Conservation (phyloP, 257 asterid species). For the Jasminum sambac region DNA sequence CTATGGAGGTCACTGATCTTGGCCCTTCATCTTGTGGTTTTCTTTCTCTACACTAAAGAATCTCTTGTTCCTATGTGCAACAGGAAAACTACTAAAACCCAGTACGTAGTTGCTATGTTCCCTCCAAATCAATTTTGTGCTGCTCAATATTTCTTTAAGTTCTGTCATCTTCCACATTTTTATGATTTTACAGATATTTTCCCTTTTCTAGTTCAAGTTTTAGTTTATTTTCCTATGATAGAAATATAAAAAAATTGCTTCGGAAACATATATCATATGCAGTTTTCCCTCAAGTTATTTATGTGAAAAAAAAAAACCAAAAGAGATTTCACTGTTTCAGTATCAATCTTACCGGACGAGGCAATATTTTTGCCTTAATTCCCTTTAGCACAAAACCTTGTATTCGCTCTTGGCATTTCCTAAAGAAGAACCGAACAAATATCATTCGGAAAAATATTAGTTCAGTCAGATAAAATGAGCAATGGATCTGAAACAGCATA, state of each 20-base stretch:
- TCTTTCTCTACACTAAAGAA: background rate
- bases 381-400: conserved; percentile 38
- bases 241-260: background rate
- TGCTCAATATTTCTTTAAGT: conserved; percentile 1
- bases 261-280: conserved; percentile 6
- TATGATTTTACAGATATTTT: background rate
- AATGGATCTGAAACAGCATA: conserved; percentile 23
- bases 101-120: conserved; percentile 6
- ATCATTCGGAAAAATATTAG: conserved; percentile 12
- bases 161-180: background rate
- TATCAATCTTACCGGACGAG: conserved; percentile 47
- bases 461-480: conserved; percentile 7
- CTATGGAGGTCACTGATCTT: background rate
- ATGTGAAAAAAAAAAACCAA: background rate
- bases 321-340: conserved; percentile 12
- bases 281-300: conserved; percentile 12
- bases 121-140: background rate
- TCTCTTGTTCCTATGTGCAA: conserved; percentile 8
- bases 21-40: background rate
- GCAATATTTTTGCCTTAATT: conserved; percentile 38
- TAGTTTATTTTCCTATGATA: background rate
- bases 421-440: conserved; percentile 28
- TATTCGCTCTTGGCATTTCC: conserved; percentile 45
- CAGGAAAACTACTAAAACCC: background rate
- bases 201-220: background rate